These are phyloP conservation scores for Syncephalastrum sp. DNA, from an alignment of 371 early-diverging fungal species.

Conservation along the genomic window DNA sequence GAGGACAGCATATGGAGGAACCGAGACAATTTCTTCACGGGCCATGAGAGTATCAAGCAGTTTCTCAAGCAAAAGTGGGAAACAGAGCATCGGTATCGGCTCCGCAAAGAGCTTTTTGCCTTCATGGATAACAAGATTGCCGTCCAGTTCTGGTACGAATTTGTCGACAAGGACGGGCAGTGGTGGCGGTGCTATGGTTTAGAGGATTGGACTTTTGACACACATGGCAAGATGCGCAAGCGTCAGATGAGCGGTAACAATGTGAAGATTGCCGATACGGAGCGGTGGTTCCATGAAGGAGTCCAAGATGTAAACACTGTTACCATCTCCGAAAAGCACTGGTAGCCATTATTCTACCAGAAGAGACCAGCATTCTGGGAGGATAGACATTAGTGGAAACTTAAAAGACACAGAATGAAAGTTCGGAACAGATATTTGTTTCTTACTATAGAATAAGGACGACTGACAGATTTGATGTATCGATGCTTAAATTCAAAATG, in stretches of 20 bases:
- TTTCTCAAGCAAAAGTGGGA: constrained; percentile 37
- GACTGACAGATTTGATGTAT: no score
- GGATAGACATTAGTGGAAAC: no score
- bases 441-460: no score
- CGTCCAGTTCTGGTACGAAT: constrained; percentile 50
- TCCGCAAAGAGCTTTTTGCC: constrained; percentile 41
- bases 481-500: no score
- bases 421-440: no score
- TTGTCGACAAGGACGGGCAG: constrained; percentile 22
- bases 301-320: constrained; percentile 13
- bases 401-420: no score
- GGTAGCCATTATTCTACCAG: constrained; percentile 1
- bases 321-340: constrained; percentile 15
- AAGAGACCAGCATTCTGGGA: no score
- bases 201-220: constrained; percentile 45
- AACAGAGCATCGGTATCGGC: constrained; percentile 32
- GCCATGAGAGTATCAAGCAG: constrained; percentile 22
- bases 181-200: constrained; percentile 32
- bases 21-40: constrained; percentile 31
- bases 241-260: constrained; percentile 40
- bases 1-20: constrained; percentile 41
- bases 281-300: constrained; percentile 30
- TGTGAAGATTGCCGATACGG: constrained; percentile 24
- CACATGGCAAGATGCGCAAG: constrained; percentile 32
- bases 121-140: constrained; percentile 39